phyloP scores from a whole-genome alignment of 2,329 filamentous ascomycete genomes.

The Pseudogymnoascus destructans region DNA sequence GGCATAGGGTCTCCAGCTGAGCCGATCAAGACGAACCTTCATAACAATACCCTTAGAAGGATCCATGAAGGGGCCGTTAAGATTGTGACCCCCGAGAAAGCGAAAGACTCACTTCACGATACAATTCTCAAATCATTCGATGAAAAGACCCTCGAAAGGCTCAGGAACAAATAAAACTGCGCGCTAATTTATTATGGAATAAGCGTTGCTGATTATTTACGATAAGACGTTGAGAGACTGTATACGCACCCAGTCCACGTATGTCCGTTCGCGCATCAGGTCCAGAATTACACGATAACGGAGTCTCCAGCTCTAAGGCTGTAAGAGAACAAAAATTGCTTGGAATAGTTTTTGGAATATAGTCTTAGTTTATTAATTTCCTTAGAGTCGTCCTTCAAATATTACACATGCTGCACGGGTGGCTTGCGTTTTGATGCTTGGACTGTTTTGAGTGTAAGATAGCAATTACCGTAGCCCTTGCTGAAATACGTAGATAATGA shows the following conservation, averaged over 20 bases:
- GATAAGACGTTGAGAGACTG: neutral
- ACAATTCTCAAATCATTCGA: neutral
- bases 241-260: neutral
- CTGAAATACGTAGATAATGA: neutral
- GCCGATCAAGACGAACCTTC: conserved; percentile 10
- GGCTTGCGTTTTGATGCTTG: neutral
- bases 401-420: neutral
- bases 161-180: neutral
- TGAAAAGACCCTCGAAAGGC: neutral
- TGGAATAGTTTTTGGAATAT: neutral
- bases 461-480: neutral
- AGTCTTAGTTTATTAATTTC: neutral
- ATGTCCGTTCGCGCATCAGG: neutral
- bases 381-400: neutral
- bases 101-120: conserved; percentile 2
- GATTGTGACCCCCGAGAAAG: neutral
- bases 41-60: neutral
- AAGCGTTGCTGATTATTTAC: neutral
- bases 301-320: neutral
- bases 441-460: neutral
- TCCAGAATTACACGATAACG: neutral
- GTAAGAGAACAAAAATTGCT: neutral
- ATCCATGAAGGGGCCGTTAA: neutral
- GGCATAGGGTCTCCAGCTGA: conserved; percentile 19
- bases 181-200: neutral